Percentiles rank a stretch among this genome's conserved stretches.
Evolutionary conservation across 805 yeast species (phyloP).

Genomic region (Kodamaea hsintzibuensis): DNA sequence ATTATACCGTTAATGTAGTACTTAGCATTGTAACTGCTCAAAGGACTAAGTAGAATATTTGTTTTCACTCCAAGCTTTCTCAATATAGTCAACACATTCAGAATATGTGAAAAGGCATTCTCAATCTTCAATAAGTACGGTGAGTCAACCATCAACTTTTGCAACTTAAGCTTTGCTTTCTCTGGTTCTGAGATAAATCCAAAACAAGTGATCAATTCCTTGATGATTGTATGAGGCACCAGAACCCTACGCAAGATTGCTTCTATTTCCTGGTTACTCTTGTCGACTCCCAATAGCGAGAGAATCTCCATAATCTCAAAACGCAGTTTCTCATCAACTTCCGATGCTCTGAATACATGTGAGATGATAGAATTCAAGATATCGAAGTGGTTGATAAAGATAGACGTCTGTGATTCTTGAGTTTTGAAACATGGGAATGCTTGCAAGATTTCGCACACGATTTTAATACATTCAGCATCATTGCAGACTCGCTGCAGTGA

Average conservation of each 20-base stretch:
- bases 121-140: conserved; percentile 63
- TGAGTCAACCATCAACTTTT: conserved; percentile 72
- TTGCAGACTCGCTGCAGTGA: conserved; percentile 48
- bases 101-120: conserved; percentile 60
- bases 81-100: conserved; percentile 54
- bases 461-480: conserved; percentile 88
- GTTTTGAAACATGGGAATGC: conserved; percentile 65
- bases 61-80: conserved; percentile 60
- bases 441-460: conserved; percentile 70
- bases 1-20: conserved; percentile 81
- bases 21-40: conserved; percentile 77
- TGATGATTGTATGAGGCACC: conserved; percentile 77
- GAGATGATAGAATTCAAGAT: conserved; percentile 63
- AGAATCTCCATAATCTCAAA: conserved; percentile 66
- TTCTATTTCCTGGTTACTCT: conserved; percentile 59
- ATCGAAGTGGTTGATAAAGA: conserved; percentile 79
- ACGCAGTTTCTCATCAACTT: conserved; percentile 61
- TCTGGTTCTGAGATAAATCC: conserved; percentile 74
- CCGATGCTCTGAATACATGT: conserved; percentile 79
- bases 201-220: conserved; percentile 72
- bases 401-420: conserved; percentile 48
- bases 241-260: conserved; percentile 53
- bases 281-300: conserved; percentile 76
- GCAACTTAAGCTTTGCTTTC: conserved; percentile 60
- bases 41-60: conserved; percentile 68